Percentiles rank a stretch among this genome's conserved stretches.
Evolutionary conservation across 805 yeast species (phyloP).

Genomic region (Lipomyces starkeyi): DNA sequence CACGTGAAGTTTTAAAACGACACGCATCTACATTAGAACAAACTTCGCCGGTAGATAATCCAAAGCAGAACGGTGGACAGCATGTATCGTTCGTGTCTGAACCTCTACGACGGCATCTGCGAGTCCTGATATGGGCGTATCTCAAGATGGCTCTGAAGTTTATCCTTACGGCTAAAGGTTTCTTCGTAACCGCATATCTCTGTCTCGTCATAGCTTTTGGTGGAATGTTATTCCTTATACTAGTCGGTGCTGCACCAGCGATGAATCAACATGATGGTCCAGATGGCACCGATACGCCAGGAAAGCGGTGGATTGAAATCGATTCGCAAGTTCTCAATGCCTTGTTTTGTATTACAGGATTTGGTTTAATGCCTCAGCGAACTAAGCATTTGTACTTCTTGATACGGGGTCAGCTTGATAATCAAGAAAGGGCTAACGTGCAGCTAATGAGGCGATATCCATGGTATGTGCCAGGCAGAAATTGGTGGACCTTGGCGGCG

Average conservation of each 20-base stretch:
- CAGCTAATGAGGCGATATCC: conserved; percentile 23
- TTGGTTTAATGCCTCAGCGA: conserved; percentile 37
- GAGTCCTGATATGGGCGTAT: conserved; percentile 13
- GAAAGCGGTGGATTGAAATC: conserved; percentile 39
- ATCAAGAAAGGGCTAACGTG: conserved; percentile 13
- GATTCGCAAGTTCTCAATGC: conserved; percentile 39
- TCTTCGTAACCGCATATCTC: conserved; percentile 31
- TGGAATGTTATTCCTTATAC: conserved; percentile 38
- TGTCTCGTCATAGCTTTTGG: conserved; percentile 38
- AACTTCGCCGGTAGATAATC: neutral
- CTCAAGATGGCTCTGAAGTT: conserved; percentile 14
- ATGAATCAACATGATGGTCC: conserved; percentile 35
- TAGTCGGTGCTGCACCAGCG: conserved; percentile 38
- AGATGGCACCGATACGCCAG: conserved; percentile 30
- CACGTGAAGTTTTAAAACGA: conserved; percentile 18
- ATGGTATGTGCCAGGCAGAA: conserved; percentile 32
- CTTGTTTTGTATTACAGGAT: conserved; percentile 37
- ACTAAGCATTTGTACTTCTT: conserved; percentile 32
- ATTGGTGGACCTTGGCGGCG: conserved; percentile 25
- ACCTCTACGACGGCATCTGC: conserved; percentile 1
- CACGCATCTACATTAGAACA: neutral
- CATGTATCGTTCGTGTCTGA: neutral
- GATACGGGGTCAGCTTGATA: conserved; percentile 24
- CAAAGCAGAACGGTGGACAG: neutral
- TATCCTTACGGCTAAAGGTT: conserved; percentile 29